These are phyloP conservation scores for Jatropha curcas DNA, from an alignment of 345 rosid genomes.

Conservation along the genomic window DNA sequence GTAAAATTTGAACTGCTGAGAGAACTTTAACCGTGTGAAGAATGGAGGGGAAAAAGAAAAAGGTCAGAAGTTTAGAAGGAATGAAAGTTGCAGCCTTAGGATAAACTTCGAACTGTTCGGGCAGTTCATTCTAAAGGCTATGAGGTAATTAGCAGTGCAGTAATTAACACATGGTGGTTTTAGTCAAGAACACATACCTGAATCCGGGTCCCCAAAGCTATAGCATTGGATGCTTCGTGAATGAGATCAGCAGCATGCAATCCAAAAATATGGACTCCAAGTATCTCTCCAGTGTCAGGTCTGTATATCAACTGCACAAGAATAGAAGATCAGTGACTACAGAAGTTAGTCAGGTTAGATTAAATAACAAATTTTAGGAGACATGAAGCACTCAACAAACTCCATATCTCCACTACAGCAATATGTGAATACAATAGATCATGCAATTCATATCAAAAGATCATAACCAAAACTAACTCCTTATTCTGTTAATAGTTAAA, in stretches of 20 bases:
- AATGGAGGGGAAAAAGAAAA: no score
- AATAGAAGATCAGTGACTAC: not conserved
- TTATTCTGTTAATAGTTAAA: not conserved
- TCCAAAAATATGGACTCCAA: conserved; percentile 97
- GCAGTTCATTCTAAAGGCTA: not conserved
- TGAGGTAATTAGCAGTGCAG: not conserved
- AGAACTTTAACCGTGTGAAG: not conserved
- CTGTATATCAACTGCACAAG: conserved; percentile 84
- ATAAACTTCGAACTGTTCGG: not conserved
- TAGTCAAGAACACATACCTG: conserved; percentile 46
- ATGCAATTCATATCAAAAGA: not conserved
- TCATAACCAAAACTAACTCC: not conserved
- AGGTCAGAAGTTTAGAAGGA: not conserved
- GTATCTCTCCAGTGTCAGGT: conserved; percentile 94
- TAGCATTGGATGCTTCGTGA: conserved; percentile 99
- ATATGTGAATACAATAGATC: not conserved
- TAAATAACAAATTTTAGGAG: no score
- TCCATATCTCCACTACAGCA: not conserved
- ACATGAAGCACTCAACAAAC: no score
- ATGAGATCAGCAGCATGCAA: conserved; percentile 99
- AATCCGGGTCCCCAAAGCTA: conserved; percentile 83
- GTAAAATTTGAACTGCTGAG: not conserved
- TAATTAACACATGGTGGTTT: not conserved
- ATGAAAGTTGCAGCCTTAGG: not conserved
- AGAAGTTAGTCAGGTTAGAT: not conserved